Base-by-base conservation (phyloP, 371 early-diverging fungal genomes). In the Zancudomyces culisetae region DNA sequence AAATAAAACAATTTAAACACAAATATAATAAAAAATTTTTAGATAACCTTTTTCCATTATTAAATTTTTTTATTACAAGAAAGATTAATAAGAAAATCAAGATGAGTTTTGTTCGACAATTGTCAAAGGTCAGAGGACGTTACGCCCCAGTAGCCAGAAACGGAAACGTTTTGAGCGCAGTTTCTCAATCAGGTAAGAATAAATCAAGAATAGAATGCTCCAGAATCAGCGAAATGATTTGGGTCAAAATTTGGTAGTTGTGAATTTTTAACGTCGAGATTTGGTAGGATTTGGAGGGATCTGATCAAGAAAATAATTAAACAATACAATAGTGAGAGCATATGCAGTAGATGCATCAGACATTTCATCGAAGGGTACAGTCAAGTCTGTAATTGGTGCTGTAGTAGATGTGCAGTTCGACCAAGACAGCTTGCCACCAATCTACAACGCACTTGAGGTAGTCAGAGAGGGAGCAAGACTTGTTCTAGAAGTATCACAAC, bases 391-490 rank as follows among this genome's bases (percentile, higher is more conserved):
- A 58, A 94, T 94, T 72, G 95, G 95, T 77, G 93, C 94, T 73
- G 93, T 94, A 68, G 95, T 94, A 61, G 95, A 94, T 62, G 95
- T 94, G 52, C 93, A 91, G 73, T 94, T 92, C 71, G 89, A 87
- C 55, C 76, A 83, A 66, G 86, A 86, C 43, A 78, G 73, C 68
- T 79, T 94, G 43, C 96, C 96, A 40, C 80, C 91, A 55, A 93
- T 95, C 71, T 78, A 92, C 64, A 95, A 95, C 79, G 93, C 94
- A 52, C 81, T 95, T 29, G 94, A 95, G 73, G 90, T 93, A 51
- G 72, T 87, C 68, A 77, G 74, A 71, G 77, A 85, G 69, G 76
- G 77, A 62, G 69, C 73, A 49, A 88, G 93, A 63, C 78, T 95
- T 58, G 96, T 95, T 53, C 81, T 95, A 27, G 94, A 95, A 72